Base-by-base conservation (phyloP, 805 yeast species). In the Spencermartinsiella europaea region DNA sequence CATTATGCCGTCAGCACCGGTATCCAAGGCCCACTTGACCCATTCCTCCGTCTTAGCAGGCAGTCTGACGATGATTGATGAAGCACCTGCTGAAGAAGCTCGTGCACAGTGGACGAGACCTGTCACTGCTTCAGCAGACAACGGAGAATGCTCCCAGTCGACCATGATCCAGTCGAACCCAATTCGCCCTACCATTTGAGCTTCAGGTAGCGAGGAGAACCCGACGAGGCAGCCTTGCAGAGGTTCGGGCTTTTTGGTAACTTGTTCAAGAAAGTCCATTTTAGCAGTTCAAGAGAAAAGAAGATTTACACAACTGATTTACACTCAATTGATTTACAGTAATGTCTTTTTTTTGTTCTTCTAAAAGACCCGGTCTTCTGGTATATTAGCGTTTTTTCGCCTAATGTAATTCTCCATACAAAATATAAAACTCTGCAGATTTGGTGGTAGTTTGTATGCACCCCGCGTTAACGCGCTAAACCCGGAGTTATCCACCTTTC, bases 131-230 rank as follows among this genome's bases (percentile, higher is more conserved):
- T 41, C 44, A 16, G 44, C 5, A 4, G 44, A 14, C 27, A 41
- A 31, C 7, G 44, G 44, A 17, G 44, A 41, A 19, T 41, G 44
- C 27, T 41, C 44, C 44, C 44, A 41, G 38, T 41, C 44, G 5
- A 41, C 34, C 44, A 41, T 41, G 17, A 41, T 10, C 44, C 44
- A 41, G 38, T 41, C 44, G 22, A 31, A 41, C 14, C 44, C 38
- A 12, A 28, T 33, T 3, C 44, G 44, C 10, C 36, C 44, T 8
- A 27, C 44, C 38, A 41, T 31, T 33, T 41, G 44, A 3, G 44
- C 44, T 3, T 33, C 44, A 3, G 44, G 38, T 12, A 33, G 16
- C 16, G 44, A 27, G 10, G 44, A 33, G 21, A 41, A 20, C 10
- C 44, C 44, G 7, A 41, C 38, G 38, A 41, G 31, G 21, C 44